Percentiles rank a stretch among this genome's conserved stretches.
These are phyloP conservation scores for Catharanthus roseus DNA, from an alignment of 257 asterid species.

Conservation along the genomic window DNA sequence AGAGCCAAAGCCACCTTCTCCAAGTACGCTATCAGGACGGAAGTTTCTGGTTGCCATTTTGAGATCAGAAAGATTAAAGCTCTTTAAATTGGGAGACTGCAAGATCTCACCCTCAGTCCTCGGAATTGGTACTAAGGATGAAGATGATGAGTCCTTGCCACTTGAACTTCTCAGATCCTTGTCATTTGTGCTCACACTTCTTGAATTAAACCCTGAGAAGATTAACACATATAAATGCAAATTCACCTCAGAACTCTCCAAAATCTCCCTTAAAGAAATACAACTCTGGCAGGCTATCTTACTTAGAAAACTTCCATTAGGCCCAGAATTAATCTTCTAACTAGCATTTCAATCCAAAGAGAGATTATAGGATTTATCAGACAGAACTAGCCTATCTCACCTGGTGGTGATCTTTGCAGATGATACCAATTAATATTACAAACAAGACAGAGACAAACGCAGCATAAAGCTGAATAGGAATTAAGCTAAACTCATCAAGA, in stretches of 20 bases:
- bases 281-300: neutral
- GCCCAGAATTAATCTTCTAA: neutral
- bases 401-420: constrained; percentile 9
- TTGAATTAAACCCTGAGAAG: constrained; percentile 46
- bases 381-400: neutral
- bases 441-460: constrained; percentile 1
- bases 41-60: constrained; percentile 74
- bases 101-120: constrained; percentile 88
- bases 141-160: constrained; percentile 31
- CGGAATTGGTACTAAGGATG: constrained; percentile 45
- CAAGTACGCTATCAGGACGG: constrained; percentile 75
- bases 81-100: constrained; percentile 63
- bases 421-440: neutral
- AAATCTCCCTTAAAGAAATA: neutral
- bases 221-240: neutral
- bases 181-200: constrained; percentile 41
- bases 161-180: constrained; percentile 29
- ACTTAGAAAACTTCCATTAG: neutral
- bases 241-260: neutral
- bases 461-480: neutral
- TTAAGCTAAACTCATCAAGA: neutral
- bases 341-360: neutral
- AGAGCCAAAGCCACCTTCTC: constrained; percentile 88
- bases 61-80: constrained; percentile 58
- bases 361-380: neutral